Conservation (phyloP, 169 alveolate genomes). For the Miamiensis avidus region DNA sequence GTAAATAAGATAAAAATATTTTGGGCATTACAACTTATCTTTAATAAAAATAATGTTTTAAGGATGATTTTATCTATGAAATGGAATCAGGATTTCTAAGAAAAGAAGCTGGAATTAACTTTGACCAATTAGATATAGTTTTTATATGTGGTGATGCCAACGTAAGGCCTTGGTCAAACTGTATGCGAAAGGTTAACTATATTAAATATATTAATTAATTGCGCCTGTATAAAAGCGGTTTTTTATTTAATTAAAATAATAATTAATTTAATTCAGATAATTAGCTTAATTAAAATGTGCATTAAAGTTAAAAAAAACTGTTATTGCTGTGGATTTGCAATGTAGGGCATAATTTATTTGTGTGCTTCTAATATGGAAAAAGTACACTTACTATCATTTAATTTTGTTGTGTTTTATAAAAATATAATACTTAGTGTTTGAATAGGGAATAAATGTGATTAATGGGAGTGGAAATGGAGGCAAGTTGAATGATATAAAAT, state of each 20-base stretch:
- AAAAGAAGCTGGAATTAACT: constrained; percentile 46
- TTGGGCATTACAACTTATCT: not conserved
- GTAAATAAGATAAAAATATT: not conserved
- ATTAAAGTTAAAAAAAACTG: constrained; percentile 34
- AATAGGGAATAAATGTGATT: constrained; percentile 48
- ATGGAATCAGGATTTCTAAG: constrained; percentile 29
- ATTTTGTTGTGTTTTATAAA: not conserved
- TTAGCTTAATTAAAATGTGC: constrained; percentile 45
- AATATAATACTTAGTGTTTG: not conserved
- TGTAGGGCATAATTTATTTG: constrained; percentile 30
- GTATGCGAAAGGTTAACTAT: constrained; percentile 36
- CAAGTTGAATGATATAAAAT: constrained; percentile 36
- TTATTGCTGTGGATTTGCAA: constrained; percentile 33
- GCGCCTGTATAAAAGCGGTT: not conserved
- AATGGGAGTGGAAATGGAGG: constrained; percentile 71
- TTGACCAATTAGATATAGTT: constrained; percentile 39
- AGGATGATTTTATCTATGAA: constrained; percentile 47
- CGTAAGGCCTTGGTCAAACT: constrained; percentile 42
- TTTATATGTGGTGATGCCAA: constrained; percentile 33
- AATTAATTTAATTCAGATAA: constrained; percentile 3
- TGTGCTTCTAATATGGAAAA: constrained; percentile 41
- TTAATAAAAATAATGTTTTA: too few species aligned
- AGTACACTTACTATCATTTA: constrained; percentile 3
- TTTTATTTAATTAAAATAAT: not conserved
- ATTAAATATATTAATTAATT: not conserved